phyloP scores from a whole-genome alignment of 306 rosid species.

The Echinosophora koreensis region DNA sequence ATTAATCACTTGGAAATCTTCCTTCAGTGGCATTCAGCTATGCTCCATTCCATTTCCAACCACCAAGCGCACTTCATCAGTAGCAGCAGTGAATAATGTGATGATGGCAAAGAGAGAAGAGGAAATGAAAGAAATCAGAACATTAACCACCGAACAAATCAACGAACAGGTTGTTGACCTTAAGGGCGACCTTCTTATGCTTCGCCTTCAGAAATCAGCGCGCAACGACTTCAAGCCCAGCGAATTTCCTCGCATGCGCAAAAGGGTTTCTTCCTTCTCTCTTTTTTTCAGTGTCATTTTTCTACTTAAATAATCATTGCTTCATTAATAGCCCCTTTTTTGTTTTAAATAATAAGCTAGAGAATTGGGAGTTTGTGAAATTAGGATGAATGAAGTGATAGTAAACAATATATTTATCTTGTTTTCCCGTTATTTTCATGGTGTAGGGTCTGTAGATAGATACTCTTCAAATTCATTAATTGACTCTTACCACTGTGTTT shows the following conservation, averaged over 20 bases:
- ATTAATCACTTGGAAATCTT: background rate
- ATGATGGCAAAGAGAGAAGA: conserved; percentile 90
- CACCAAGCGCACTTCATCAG: conserved; percentile 43
- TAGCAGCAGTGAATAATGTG: conserved; percentile 50
- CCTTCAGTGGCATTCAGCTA: conserved; percentile 44
- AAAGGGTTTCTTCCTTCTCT: conserved; percentile 70
- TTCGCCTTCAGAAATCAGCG: conserved; percentile 81
- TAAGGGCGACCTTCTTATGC: conserved; percentile 93
- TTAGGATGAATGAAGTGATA: too few relatives aligned
- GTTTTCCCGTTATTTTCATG: too few relatives aligned
- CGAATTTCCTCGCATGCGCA: conserved; percentile 88
- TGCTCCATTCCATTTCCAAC: conserved; percentile 54
- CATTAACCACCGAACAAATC: conserved; percentile 72
- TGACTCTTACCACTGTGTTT: too few relatives aligned
- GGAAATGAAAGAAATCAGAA: conserved; percentile 77
- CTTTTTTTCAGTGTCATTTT: too few relatives aligned
- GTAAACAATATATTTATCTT: too few relatives aligned
- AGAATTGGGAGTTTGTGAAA: too few relatives aligned
- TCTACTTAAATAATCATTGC: too few relatives aligned
- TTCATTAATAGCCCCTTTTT: too few relatives aligned
- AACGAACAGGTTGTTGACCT: conserved; percentile 89
- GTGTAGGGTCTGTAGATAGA: too few relatives aligned
- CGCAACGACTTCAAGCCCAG: conserved; percentile 88
- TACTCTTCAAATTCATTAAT: too few relatives aligned
- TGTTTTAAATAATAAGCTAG: too few relatives aligned